Evolutionary conservation across 768 basidiomycete species (phyloP).

Genomic region (Agaricus blazei): DNA sequence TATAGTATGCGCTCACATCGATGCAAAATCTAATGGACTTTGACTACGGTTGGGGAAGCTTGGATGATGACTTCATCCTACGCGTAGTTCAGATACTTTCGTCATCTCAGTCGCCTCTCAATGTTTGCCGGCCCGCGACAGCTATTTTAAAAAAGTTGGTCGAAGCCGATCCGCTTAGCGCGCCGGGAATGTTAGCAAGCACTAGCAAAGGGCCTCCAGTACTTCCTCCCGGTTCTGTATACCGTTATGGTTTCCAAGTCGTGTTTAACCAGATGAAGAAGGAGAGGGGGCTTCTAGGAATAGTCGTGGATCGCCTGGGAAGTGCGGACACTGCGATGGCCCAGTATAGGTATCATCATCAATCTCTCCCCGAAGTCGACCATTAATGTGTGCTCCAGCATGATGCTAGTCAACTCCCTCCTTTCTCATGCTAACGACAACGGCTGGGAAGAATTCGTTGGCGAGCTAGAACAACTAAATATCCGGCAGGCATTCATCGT

Average conservation of each 20-base stretch:
- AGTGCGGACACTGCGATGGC: constrained; percentile 85
- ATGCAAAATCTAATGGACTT: constrained; percentile 89
- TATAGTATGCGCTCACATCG: constrained; percentile 78
- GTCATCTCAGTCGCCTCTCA: constrained; percentile 72
- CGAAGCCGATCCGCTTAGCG: constrained; percentile 73
- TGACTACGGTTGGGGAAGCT: constrained; percentile 75
- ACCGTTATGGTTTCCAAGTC: constrained; percentile 77
- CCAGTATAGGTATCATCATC: constrained; percentile 58
- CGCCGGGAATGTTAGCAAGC: constrained; percentile 55
- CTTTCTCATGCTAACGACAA: constrained; percentile 73
- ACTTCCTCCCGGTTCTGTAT: constrained; percentile 65
- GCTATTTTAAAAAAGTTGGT: constrained; percentile 87
- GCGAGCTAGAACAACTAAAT: constrained; percentile 69
- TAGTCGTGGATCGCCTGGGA: constrained; percentile 74
- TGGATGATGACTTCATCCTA: constrained; percentile 69
- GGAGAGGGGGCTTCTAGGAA: constrained; percentile 66
- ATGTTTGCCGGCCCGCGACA: constrained; percentile 88
- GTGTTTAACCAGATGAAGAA: constrained; percentile 82
- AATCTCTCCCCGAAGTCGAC: background rate
- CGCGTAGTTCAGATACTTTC: constrained; percentile 76
- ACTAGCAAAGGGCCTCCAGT: constrained; percentile 53
- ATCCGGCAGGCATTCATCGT: constrained; percentile 81
- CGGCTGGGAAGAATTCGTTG: constrained; percentile 76
- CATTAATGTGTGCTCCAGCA: constrained; percentile 35
- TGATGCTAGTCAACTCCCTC: constrained; percentile 88